Evolutionary conservation across 305 asterid genomes (phyloP), one percentile per base, ranked within the genome.

Genomic region (Rubia peregrina): DNA sequence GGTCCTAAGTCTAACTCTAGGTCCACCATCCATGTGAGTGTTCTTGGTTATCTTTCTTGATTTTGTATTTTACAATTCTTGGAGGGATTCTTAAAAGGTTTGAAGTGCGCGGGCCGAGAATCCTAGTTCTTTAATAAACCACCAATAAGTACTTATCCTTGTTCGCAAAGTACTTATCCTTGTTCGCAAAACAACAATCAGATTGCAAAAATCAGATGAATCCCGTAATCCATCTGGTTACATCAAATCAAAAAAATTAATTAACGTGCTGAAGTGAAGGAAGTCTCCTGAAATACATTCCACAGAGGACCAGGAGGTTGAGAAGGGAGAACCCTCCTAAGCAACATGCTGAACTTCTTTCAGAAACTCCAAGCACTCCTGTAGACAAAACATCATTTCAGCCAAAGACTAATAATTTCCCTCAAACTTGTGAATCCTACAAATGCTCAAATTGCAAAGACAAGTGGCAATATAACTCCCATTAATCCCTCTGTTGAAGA

Each of bases 301-400:
- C 80, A 81, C 53, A 85, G 86, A 64, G 85, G 70, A 73, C 71
- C 82, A 73, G 93, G 68, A 63, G 86, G 84, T 24, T 86, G 88
- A 79, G 87, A 78, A 68, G 81, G 81, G 79, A 71, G 98, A 81
- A 74, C 76, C 83, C 53, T 87, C 94, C 64, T 85, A 91, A 71
- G 77, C 80, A 74, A 86, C 87, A 72, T 79, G 65, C 79, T 83
- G 91, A 75, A 83, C 86, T 79, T 89, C 98, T 87, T 86, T 95
- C 12, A 95, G 74, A 81, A 92, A 92, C 80, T 76, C 86, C 71
- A 92, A 76, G 82, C 98, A 95, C 82, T 89, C 98, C 99, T 92
- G 88, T 68, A 77, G 74, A 77, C 73, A 75, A 57, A 79, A 49
- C 17, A 74, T 26, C 66, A 77, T 51, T 49, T 43, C 49, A 61